Conservation (phyloP, 1,284 basidiomycete genomes). For the Porogramme epimiltina region DNA sequence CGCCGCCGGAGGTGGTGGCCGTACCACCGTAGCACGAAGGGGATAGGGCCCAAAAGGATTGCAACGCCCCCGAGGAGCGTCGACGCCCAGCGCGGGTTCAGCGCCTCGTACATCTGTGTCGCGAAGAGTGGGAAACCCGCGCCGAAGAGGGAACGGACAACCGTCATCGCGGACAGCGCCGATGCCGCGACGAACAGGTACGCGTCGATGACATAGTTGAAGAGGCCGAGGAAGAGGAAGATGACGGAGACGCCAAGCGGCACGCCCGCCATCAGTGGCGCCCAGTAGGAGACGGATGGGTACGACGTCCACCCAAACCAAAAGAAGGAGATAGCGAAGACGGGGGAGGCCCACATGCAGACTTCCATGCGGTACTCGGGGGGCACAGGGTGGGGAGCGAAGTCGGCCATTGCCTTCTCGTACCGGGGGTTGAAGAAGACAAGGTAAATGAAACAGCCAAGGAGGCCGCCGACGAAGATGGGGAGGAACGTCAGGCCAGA, state of each 20-base stretch:
- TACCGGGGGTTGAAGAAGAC: conserved; percentile 37
- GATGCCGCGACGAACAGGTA: conserved; percentile 41
- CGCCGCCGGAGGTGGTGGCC: conserved; percentile 27
- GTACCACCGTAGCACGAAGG: conserved; percentile 33
- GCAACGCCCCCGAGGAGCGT: conserved; percentile 35
- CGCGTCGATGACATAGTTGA: conserved; percentile 42
- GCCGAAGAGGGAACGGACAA: conserved; percentile 39
- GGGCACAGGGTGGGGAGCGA: conserved; percentile 40
- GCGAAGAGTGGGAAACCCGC: conserved; percentile 41
- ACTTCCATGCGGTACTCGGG: conserved; percentile 51
- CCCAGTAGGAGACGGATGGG: conserved; percentile 34
- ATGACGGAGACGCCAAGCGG: conserved; percentile 32
- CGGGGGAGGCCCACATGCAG: conserved; percentile 41
- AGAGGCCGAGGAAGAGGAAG: conserved; percentile 35
- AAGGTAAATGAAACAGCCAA: conserved; percentile 28
- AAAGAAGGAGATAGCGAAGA: conserved; percentile 46
- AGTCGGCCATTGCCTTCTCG: conserved; percentile 30
- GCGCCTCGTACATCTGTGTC: conserved; percentile 37
- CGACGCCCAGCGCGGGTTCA: conserved; percentile 38
- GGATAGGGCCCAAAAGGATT: conserved; percentile 34
- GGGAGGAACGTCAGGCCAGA: conserved; percentile 49
- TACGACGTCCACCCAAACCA: conserved; percentile 48
- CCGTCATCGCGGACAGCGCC: conserved; percentile 39
- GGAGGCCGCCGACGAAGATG: conserved; percentile 40
- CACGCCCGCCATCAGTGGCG: conserved; percentile 31